A percentile compares a stretch with the other conserved stretches of the same genome.
These are phyloP conservation scores for Mycosphaerella arachidis DNA, from an alignment of 2,329 filamentous ascomycete species.

Conservation along the genomic window DNA sequence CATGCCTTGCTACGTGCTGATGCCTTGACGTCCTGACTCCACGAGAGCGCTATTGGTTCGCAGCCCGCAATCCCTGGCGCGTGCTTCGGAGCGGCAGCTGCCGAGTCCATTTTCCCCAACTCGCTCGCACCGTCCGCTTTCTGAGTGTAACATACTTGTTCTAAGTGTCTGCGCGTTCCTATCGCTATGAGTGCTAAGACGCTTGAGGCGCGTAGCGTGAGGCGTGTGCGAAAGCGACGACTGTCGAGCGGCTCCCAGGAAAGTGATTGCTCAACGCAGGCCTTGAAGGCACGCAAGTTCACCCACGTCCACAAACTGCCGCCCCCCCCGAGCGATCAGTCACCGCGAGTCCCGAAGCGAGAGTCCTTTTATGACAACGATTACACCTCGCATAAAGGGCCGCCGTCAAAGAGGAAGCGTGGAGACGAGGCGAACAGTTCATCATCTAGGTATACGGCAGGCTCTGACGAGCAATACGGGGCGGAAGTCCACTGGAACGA, in stretches of 20 bases:
- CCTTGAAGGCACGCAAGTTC: neutral
- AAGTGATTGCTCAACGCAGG: neutral
- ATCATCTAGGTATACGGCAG: neutral
- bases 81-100: too few species aligned
- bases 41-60: too few species aligned
- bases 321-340: neutral
- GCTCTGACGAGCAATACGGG: slow-evolving; percentile 1
- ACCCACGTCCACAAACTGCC: neutral
- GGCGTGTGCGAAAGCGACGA: neutral
- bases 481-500: slow-evolving; percentile 6
- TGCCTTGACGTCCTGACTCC: too few species aligned
- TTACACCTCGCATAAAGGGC: neutral
- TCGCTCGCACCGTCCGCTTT: too few species aligned
- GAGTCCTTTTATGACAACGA: neutral
- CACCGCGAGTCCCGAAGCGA: neutral
- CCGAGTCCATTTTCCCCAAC: too few species aligned
- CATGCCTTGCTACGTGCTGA: too few species aligned
- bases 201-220: too few species aligned
- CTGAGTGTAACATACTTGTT: too few species aligned
- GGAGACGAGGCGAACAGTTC: neutral
- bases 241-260: neutral
- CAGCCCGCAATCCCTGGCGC: too few species aligned
- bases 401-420: neutral
- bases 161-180: too few species aligned
- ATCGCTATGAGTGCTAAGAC: too few species aligned